Conservation (phyloP, 768 basidiomycete genomes). For the Lactarius pseudohatsudake region DNA sequence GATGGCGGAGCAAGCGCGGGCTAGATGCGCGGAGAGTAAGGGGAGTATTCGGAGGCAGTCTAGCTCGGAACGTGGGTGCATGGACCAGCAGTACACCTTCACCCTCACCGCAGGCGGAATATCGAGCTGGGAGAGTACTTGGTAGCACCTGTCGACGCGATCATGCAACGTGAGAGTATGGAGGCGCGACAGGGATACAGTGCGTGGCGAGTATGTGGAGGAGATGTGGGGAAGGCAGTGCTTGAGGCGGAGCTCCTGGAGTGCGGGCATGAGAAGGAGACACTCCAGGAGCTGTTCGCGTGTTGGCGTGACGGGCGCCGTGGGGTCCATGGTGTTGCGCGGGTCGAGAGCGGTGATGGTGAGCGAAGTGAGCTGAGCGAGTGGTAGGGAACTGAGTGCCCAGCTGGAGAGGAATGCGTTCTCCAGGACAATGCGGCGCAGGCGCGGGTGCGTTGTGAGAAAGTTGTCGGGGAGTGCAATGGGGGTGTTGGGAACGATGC, state of each 20-base stretch:
- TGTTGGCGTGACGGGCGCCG: neutral
- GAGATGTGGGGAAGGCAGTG: conserved; percentile 15
- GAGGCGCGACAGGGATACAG: conserved; percentile 9
- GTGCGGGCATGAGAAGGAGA: conserved; percentile 10
- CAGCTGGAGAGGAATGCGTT: conserved; percentile 14
- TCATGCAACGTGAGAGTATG: neutral
- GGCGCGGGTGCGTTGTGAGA: conserved; percentile 17
- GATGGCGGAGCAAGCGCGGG: neutral
- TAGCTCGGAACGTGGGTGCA: conserved; percentile 15
- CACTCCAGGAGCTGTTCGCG: conserved; percentile 17
- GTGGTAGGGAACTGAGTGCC: neutral
- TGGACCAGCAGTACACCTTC: conserved; percentile 18
- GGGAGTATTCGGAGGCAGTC: conserved; percentile 22
- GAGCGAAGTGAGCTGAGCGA: neutral
- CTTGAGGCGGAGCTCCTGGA: conserved; percentile 6
- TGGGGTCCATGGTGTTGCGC: neutral
- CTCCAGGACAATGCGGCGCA: conserved; percentile 6
- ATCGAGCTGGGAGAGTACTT: conserved; percentile 10
- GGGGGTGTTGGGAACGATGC: neutral
- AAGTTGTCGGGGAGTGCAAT: neutral
- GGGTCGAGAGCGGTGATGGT: neutral
- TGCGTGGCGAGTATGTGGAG: neutral
- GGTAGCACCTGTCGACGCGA: conserved; percentile 20
- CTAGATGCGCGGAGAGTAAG: conserved; percentile 16
- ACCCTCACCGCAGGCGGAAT: conserved; percentile 1